A percentile compares a stretch with the other conserved stretches of the same genome.
Evolutionary conservation across 164 flowering plant genomes (phyloP).

Genomic region (Aristolochia fimbriata): DNA sequence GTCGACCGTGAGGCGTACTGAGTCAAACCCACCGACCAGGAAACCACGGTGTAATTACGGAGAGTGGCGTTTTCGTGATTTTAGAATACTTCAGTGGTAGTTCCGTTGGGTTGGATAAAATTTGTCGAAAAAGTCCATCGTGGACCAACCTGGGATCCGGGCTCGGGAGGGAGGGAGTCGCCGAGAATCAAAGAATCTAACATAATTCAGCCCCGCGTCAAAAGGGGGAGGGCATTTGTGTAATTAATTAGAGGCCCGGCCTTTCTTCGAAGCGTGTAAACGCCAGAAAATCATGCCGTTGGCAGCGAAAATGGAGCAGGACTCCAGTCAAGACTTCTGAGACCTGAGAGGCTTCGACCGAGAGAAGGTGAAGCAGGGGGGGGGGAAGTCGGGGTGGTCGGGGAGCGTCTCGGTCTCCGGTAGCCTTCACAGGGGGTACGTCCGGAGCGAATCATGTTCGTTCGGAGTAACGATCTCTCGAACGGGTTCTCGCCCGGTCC

Average conservation of each 20-base stretch:
- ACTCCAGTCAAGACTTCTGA: not conserved
- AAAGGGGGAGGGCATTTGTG: not conserved
- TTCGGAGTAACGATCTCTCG: not conserved
- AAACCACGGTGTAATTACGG: too few species aligned
- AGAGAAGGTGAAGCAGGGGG: not conserved
- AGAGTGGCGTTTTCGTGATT: too few species aligned
- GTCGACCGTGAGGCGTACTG: too few species aligned
- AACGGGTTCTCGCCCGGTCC: not conserved
- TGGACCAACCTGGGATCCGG: too few species aligned
- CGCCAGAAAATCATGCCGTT: slow-evolving; percentile 1
- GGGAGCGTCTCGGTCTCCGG: not conserved
- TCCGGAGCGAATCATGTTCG: not conserved
- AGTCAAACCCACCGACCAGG: too few species aligned
- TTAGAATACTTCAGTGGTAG: too few species aligned
- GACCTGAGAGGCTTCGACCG: not conserved
- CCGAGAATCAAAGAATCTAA: too few species aligned
- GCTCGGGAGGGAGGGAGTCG: too few species aligned
- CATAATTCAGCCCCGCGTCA: too few species aligned
- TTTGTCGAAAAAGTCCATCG: too few species aligned
- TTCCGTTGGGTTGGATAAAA: too few species aligned
- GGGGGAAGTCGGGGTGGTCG: too few species aligned
- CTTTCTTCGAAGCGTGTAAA: slow-evolving; percentile 1
- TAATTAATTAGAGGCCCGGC: not conserved
- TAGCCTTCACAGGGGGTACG: not conserved
- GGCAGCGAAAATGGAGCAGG: not conserved